Evolutionary conservation across 257 asterid genomes (phyloP).

Genomic region (Solanum pimpinellifolium): DNA sequence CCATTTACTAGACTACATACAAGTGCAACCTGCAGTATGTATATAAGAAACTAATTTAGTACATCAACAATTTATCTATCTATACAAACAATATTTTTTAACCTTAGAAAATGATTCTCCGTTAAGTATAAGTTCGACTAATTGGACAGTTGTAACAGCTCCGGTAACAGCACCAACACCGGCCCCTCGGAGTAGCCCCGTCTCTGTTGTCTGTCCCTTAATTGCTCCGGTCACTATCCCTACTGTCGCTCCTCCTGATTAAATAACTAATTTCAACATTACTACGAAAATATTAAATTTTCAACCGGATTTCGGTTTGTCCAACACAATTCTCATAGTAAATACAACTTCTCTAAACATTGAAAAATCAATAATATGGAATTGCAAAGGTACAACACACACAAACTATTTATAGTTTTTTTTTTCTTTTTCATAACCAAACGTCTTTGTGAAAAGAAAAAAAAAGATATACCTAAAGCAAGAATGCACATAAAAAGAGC

Average conservation of each 20-base stretch:
- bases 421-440: too few relatives aligned
- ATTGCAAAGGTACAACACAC: background rate
- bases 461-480: constrained; percentile 41
- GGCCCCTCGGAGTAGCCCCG: constrained; percentile 73
- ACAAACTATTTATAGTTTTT: background rate
- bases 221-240: constrained; percentile 77
- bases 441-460: background rate
- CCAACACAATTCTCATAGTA: background rate
- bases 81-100: background rate
- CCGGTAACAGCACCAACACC: constrained; percentile 87
- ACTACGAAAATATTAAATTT: background rate
- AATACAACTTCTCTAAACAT: too few relatives aligned
- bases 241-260: constrained; percentile 72
- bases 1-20: constrained; percentile 76
- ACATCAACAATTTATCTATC: background rate
- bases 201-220: constrained; percentile 93
- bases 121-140: constrained; percentile 56
- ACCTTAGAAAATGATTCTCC: constrained; percentile 96
- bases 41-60: constrained; percentile 18
- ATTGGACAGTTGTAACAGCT: constrained; percentile 76
- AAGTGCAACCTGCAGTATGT: constrained; percentile 51
- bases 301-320: background rate
- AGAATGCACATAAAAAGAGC: constrained; percentile 49
- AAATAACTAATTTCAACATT: background rate
- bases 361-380: background rate